Evolutionary conservation across 257 asterid genomes (phyloP), one percentile per base, ranked within the genome.

Genomic region (Avicennia marina): DNA sequence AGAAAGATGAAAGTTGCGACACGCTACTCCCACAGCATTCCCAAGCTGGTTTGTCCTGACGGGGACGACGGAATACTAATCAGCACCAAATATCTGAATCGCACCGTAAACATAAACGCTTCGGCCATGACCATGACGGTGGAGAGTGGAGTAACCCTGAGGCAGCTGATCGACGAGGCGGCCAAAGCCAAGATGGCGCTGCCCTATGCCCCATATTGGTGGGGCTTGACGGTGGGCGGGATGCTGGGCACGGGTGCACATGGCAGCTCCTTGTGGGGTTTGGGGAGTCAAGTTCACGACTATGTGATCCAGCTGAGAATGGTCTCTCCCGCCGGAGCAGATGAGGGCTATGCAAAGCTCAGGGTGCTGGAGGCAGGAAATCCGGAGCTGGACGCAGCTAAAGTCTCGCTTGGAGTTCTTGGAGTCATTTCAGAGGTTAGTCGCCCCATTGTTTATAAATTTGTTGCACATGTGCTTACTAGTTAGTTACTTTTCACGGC

Each of bases 201-300:
- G 76, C 87, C 89, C 10, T 72, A 80, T 27, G 53, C 81, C 0
- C 93, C 95, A 0, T 86, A 82, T 42, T 86, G 95, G 95, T 82
- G 84, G 89, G 95, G 95, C 1, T 19, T 82, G 69, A 86, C 82
- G 2, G 69, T 86, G 11, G 95, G 95, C 0, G 93, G 95, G 29
- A 70, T 81, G 73, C 11, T 83, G 72, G 72, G 76, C 39, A 86
- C 95, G 1, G 95, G 95, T 11, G 95, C 90, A 0, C 94, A 86
- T 34, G 95, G 95, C 1, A 86, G 95, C 81, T 69, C 93, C 1
- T 36, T 82, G 8, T 80, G 89, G 93, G 85, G 89, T 2, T 3
- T 44, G 13, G 95, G 95, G 16, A 76, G 86, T 22, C 81, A 80
- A 3, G 82, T 86, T n/a, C 87, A 86, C 25, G 87, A 86, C 32